Conservation (phyloP, 164 flowering plant genomes). For the Tinospora cordifolia region DNA sequence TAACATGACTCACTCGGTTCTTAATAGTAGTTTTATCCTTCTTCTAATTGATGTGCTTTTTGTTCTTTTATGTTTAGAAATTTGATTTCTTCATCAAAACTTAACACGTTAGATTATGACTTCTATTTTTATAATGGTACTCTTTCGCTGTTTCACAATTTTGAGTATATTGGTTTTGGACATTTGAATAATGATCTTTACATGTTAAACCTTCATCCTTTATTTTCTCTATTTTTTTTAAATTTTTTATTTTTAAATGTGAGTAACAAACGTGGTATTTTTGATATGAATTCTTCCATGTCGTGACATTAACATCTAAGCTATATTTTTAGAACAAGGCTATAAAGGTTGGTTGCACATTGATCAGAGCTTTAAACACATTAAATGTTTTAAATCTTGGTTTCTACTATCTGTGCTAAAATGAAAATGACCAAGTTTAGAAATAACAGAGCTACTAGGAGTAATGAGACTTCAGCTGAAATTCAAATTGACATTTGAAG, state of each 20-base stretch:
- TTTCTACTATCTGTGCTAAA: too few species aligned
- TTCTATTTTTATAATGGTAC: not conserved
- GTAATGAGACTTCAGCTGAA: not conserved
- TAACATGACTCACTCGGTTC: not conserved
- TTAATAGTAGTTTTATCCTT: not conserved
- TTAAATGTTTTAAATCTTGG: not conserved
- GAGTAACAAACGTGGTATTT: not conserved
- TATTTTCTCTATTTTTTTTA: not conserved
- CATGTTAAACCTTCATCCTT: not conserved
- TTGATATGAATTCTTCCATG: not conserved
- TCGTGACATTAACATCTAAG: not conserved
- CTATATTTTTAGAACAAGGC: slow-evolving; percentile 12
- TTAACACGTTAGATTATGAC: not conserved
- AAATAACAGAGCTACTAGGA: too few species aligned
- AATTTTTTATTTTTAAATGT: not conserved
- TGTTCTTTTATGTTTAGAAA: not conserved
- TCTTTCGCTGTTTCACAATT: not conserved
- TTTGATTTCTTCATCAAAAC: not conserved
- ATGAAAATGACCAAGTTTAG: too few species aligned
- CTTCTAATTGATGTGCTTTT: not conserved
- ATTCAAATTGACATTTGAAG: too few species aligned
- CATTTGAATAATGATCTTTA: too few species aligned
- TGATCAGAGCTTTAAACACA: not conserved
- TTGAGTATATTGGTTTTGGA: too few species aligned
- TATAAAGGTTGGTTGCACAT: not conserved